These are phyloP conservation scores for Trichoderma sp. DNA, from an alignment of 2,329 filamentous ascomycete genomes.

Conservation along the genomic window DNA sequence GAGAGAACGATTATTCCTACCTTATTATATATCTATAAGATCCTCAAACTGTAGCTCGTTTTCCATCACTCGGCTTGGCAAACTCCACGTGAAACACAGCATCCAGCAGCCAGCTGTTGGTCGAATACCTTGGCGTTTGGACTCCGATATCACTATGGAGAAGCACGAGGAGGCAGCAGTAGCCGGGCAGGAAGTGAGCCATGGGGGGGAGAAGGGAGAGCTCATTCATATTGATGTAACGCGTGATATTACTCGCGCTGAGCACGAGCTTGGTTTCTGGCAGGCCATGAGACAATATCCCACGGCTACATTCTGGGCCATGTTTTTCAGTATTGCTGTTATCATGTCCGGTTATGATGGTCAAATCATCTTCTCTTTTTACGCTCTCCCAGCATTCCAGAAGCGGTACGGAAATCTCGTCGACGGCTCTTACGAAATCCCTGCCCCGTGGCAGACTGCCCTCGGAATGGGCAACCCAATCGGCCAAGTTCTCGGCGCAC, in stretches of 20 bases:
- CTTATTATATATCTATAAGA: background rate
- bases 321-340: slow-evolving; percentile 32
- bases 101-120: background rate
- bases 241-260: slow-evolving; percentile 26
- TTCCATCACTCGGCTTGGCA: background rate
- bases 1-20: background rate
- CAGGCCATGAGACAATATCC: slow-evolving; percentile 40
- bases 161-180: background rate
- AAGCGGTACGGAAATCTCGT: slow-evolving; percentile 33
- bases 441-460: slow-evolving; percentile 49
- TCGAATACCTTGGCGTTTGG: background rate
- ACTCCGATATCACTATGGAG: background rate
- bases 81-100: background rate
- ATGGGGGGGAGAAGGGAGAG: background rate
- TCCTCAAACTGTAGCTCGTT: background rate
- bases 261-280: slow-evolving; percentile 30
- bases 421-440: slow-evolving; percentile 43
- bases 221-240: slow-evolving; percentile 25
- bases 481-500: slow-evolving; percentile 48
- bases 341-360: slow-evolving; percentile 37
- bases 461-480: slow-evolving; percentile 45
- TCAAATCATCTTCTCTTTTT: slow-evolving; percentile 41
- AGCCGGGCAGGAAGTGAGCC: background rate
- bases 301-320: slow-evolving; percentile 32
- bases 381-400: slow-evolving; percentile 35